Evolutionary conservation across 2,329 filamentous ascomycete species (phyloP).

Genomic region (Tricladium varicosporioides): DNA sequence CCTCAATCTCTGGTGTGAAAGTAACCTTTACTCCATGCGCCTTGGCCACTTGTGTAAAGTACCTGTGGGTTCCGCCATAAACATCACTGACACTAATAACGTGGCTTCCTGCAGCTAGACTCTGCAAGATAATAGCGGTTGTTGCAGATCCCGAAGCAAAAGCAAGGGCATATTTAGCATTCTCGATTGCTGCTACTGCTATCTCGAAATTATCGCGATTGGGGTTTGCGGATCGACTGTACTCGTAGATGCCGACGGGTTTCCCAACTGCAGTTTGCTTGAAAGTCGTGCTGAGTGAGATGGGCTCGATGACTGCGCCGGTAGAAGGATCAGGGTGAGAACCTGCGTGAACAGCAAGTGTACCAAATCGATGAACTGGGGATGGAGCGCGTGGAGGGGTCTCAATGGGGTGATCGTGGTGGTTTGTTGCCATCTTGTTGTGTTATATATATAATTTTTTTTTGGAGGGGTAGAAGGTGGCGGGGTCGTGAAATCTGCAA

Average conservation of each 20-base stretch:
- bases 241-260: slow-evolving; percentile 88
- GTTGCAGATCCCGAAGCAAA: slow-evolving; percentile 94
- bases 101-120: slow-evolving; percentile 84
- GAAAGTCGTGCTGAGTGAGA: slow-evolving; percentile 95
- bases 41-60: slow-evolving; percentile 96
- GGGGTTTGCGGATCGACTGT: slow-evolving; percentile 89
- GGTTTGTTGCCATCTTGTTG: slow-evolving; percentile 23
- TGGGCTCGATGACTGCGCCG: slow-evolving; percentile 92
- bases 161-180: slow-evolving; percentile 87
- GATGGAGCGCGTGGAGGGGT: slow-evolving; percentile 73
- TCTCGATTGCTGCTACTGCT: slow-evolving; percentile 87
- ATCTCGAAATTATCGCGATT: slow-evolving; percentile 94
- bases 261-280: slow-evolving; percentile 86
- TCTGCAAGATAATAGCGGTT: slow-evolving; percentile 90
- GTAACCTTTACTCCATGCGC: slow-evolving; percentile 93
- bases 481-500: not conserved
- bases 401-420: slow-evolving; percentile 55
- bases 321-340: slow-evolving; percentile 86
- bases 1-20: slow-evolving; percentile 89
- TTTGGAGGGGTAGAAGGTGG: not conserved
- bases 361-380: slow-evolving; percentile 81
- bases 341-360: slow-evolving; percentile 91
- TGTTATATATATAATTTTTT: too few species aligned
- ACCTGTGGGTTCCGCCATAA: slow-evolving; percentile 95
- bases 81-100: slow-evolving; percentile 96